Evolutionary conservation across 2,329 filamentous ascomycete genomes (phyloP), one percentile per base, ranked within the genome.

Genomic region (Setomelanomma holmii): DNA sequence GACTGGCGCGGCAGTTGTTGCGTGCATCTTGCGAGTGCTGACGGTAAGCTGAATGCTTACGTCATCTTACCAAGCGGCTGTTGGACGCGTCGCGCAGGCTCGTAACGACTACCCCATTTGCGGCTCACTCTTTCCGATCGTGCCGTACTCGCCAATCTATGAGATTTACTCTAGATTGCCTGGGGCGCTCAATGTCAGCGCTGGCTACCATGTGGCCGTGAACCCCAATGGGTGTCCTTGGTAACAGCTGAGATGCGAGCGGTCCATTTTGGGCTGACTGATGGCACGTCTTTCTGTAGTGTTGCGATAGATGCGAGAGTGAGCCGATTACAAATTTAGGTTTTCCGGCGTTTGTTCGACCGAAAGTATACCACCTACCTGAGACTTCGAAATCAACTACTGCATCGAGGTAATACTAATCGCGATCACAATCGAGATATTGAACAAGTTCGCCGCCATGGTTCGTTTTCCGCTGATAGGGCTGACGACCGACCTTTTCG

Each of bases 91-190:
- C 21, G 34, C 36, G 40, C n/a, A 30, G 10, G 27, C 40, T 42
- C 43, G 40, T 45, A 40, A 35, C 43, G 33, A 19, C 23, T 27
- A 22, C 45, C 41, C 23, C 44, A 21, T 33, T 33, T 42, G 34
- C 27, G 35, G 39, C 36, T 22, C 40, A 21, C 8, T 33, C 42
- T 36, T 43, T 22, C 38, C 53, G 55, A 58, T 56, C 55, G 48
- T 33, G 40, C 45, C 27, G 38, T 39, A 30, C 53, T 60, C 57
- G 55, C 49, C 50, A 60, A 60, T 58, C 57, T 58, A 35, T 35
- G 49, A 49, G 51, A 33, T 42, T 35, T 53, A 44, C 45, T 49
- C 16, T 35, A 24, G 20, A 43, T 44, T 49, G 36, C 43, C 49
- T 48, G 41, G 40, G 45, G 40, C 39, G 16, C 14, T 24, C 20